A percentile compares a stretch with the other conserved stretches of the same genome.
Evolutionary conservation across 2,329 filamentous ascomycete species (phyloP).

Genomic region (Paecilomyces niveus): DNA sequence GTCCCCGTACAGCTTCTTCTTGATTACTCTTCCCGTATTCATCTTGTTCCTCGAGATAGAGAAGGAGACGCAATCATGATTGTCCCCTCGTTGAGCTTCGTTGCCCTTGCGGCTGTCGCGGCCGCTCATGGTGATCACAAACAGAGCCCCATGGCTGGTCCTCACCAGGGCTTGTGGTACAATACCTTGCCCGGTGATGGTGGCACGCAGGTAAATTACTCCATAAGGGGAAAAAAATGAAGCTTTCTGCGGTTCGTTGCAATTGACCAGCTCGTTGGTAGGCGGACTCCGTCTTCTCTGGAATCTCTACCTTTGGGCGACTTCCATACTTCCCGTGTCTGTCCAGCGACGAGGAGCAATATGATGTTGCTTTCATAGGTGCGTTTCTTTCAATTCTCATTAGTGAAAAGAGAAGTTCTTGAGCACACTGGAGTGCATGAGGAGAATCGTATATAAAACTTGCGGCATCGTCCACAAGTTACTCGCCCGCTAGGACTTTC

Average conservation of each 20-base stretch:
- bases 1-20: background rate
- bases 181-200: constrained; percentile 76
- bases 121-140: constrained; percentile 53
- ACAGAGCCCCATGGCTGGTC: constrained; percentile 59
- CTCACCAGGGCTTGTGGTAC: constrained; percentile 72
- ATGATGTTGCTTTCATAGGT: constrained; percentile 83
- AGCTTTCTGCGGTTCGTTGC: background rate
- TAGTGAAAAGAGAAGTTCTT: background rate
- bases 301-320: constrained; percentile 78
- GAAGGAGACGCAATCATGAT: constrained; percentile 12
- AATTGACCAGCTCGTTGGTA: constrained; percentile 25
- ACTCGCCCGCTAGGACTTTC: background rate
- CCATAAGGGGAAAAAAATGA: no score
- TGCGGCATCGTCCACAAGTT: background rate
- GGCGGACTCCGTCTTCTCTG: constrained; percentile 83
- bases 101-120: constrained; percentile 43
- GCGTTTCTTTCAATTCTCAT: constrained; percentile 11
- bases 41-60: background rate
- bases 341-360: constrained; percentile 60
- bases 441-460: background rate
- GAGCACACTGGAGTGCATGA: background rate
- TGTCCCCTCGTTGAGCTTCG: constrained; percentile 8
- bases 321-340: constrained; percentile 73
- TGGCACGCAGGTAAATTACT: constrained; percentile 65
- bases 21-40: background rate